Conservation (phyloP, 176 grass and related monocot species). For the maize (Zea mays) region DNA sequence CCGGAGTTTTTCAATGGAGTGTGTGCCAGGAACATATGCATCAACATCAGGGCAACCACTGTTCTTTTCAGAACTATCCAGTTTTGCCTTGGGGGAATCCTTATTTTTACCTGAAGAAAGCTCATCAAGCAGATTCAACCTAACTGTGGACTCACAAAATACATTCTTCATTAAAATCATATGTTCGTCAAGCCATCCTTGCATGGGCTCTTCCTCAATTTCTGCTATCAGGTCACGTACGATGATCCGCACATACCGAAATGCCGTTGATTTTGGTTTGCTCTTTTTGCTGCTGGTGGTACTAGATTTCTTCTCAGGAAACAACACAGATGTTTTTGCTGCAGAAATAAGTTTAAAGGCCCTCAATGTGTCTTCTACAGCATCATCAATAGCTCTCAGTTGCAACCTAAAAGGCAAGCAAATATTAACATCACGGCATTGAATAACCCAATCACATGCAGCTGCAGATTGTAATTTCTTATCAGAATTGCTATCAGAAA, state of each 20-base stretch:
- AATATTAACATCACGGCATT: conserved; percentile 71
- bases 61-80: conserved; percentile 50
- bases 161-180: conserved; percentile 76
- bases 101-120: conserved; percentile 44
- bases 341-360: conserved; percentile 73
- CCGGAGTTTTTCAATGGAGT: conserved; percentile 51
- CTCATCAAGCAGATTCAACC: conserved; percentile 74
- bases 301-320: conserved; percentile 75
- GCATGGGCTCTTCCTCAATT: conserved; percentile 96
- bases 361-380: conserved; percentile 86
- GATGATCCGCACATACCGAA: conserved; percentile 72
- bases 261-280: conserved; percentile 64
- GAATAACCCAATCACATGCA: conserved; percentile 90
- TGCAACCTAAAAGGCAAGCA: conserved; percentile 96
- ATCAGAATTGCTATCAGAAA: conserved; percentile 58
- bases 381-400: conserved; percentile 95
- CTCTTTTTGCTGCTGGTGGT: conserved; percentile 58
- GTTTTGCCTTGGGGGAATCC: conserved; percentile 49
- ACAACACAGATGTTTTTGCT: conserved; percentile 72
- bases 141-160: conserved; percentile 58
- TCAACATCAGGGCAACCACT: conserved; percentile 50
- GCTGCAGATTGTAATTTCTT: conserved; percentile 62
- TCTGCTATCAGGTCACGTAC: conserved; percentile 74
- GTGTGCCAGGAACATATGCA: conserved; percentile 44
- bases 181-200: conserved; percentile 98